Base-by-base conservation (phyloP, 352 stramenopile genomes). In the Phytopythium boreale region DNA sequence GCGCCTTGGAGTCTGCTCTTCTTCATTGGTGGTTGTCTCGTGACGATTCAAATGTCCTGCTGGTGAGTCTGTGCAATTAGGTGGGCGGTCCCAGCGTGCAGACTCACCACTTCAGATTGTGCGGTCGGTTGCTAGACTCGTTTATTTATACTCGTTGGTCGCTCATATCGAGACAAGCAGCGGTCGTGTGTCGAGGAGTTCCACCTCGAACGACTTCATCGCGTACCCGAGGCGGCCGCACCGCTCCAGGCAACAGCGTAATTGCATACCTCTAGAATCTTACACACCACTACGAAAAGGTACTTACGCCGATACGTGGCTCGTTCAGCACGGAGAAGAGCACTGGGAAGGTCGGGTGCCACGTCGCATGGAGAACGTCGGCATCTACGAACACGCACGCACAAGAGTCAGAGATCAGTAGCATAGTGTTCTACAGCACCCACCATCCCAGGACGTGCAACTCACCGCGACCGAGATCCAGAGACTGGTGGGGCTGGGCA, bases 1-100 rank as follows among this genome's bases (percentile, higher is more conserved):
- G 47, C 47, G 4, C 47, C 47, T n/a, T 34, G 47, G 22, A 53
- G 47, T 17, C 47, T 53, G 47, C 22, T 53, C 47, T 53, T 53
- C 47, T 27, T 31, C 47, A 53, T 53, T 10, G 2, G 22, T n/a
- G 17, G 43, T n/a, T 7, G 17, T 26, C 17, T 12, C 7, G 43
- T 0, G 5, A 14, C 19, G 17, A 0, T 26, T 15, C 1, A 22
- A 19, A 10, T 15, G 4, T 22, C 14, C n/a, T n/a, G n/a, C n/a
- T n/a, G n/a, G n/a, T n/a, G n/a, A 22, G 19, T n/a, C 14, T 7
- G 20, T 11, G 20, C n/a, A n/a, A 7, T 10, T 1, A 26, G 20
- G 20, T 6, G 43, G 17, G 43, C 19, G 17, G 43, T 9, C 7
- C 29, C 4, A 34, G 29, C 29, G 29, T 8, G 29, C 29, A 7